These are phyloP conservation scores for Trichoderma endophyticum DNA, from an alignment of 2,329 filamentous ascomycete species.

Conservation along the genomic window DNA sequence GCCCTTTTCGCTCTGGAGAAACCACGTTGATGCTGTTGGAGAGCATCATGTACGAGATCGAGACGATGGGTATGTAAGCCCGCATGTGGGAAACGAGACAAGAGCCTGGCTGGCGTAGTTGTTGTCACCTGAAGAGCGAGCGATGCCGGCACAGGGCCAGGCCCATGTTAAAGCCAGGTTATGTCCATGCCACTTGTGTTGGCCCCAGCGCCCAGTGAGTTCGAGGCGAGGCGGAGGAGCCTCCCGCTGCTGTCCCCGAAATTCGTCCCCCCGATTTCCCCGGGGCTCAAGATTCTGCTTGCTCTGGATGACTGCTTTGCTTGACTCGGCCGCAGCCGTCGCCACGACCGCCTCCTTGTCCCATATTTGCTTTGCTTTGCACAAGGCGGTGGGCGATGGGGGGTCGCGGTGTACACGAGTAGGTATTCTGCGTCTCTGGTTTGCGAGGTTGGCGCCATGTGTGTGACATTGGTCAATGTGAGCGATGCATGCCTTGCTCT, in stretches of 20 bases:
- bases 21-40: not conserved
- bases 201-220: not conserved
- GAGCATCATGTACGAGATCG: not conserved
- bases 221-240: not conserved
- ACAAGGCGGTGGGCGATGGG: constrained; percentile 5
- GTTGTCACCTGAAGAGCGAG: constrained; percentile 12
- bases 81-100: not conserved
- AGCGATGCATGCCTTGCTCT: not conserved
- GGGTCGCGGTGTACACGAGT: not conserved
- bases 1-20: not conserved
- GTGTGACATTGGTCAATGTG: not conserved
- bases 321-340: not conserved
- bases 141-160: constrained; percentile 1
- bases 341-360: not conserved
- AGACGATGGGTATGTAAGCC: not conserved
- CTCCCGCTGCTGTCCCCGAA: not conserved
- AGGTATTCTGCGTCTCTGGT: not conserved
- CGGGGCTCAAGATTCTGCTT: constrained; percentile 14
- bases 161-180: not conserved
- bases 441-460: not conserved
- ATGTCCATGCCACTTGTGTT: not conserved
- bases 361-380: not conserved
- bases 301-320: constrained; percentile 10
- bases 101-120: not conserved
- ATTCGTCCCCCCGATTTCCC: constrained; percentile 1